Base-by-base conservation (phyloP, 2,329 filamentous ascomycete species). In the Sordariomycetes sp. region DNA sequence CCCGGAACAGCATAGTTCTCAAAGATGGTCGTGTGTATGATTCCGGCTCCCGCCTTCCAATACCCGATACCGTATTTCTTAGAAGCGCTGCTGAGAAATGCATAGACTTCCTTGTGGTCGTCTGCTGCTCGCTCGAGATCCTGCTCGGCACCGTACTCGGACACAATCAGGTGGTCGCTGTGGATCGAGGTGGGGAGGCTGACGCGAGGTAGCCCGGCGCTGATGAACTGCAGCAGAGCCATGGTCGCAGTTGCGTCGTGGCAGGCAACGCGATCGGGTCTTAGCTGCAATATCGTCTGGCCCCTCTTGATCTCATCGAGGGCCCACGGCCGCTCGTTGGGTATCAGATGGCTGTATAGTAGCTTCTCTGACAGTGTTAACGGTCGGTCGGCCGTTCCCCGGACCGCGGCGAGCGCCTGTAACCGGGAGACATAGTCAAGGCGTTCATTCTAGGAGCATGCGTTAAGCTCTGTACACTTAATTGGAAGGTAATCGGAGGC, bases 11-110 rank as follows among this genome's bases (percentile, higher is more conserved):
- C 92, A 75, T 97, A 97, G 83, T 97, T 97, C 80, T 99, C 94
- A 60, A 97, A 84, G 63, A 97, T 77, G 70, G 97, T 97, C 81
- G 97, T 94, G 80, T 99, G 94, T 68, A 99, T 99, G 74, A 97
- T 99, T 82, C 94, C 94, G 72, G 93, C 97, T 67, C 94, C 94
- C 64, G 94, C 94, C 75, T 85, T 90, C 94, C 94, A 99, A 87
- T 97, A 97, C 80, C 94, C 94, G 74, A 97, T 97, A 83, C 97
- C 93, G 83, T 97, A 99, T 82, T 97, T 99, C 71, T 91, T 92
- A 74, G 92, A 97, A 64, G 93, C 89, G 63, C 86, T 86, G 62
- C 91, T 83, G 71, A 99, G 79, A 83, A 99, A 99, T 77, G 97
- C 89, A 79, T 97, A 99, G 67, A 99, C 94, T 77, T 97, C 93